Percentiles rank a stretch among this genome's conserved stretches.
Conservation (phyloP, 441 rosid genomes). For the Erodium chrysanthum region DNA sequence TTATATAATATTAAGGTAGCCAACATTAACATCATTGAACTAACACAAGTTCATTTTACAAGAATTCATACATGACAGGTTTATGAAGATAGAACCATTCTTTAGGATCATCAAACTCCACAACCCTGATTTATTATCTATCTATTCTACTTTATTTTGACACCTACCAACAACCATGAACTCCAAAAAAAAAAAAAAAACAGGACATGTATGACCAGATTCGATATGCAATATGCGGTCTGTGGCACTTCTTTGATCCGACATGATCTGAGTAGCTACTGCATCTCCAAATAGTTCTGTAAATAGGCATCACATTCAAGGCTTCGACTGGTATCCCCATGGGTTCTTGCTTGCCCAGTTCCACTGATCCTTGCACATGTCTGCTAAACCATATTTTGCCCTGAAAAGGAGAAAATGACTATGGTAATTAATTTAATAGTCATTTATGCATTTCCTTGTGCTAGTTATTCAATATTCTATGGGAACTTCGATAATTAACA, state of each 20-base stretch:
- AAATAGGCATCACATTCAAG: conserved; percentile 21
- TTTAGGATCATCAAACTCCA: conserved; percentile 3
- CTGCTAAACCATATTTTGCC: conserved; percentile 59
- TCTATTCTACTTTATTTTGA: conserved; percentile 1
- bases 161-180: neutral
- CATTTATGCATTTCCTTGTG: neutral
- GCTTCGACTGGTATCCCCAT: conserved; percentile 50
- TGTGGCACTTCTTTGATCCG: neutral
- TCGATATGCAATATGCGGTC: neutral
- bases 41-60: neutral
- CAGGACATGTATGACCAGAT: neutral
- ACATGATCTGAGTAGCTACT: neutral
- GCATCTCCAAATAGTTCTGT: neutral
- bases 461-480: neutral
- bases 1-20: neutral
- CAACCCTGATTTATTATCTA: neutral
- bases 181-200: neutral
- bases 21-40: neutral
- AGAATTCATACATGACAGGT: neutral
- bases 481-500: neutral
- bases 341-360: conserved; percentile 60
- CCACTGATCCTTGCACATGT: conserved; percentile 75
- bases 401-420: conserved; percentile 22
- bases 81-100: neutral
- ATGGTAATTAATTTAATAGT: neutral